Base-by-base conservation (phyloP, 1,139 yeast species). In the Kodamaea derodonti region DNA sequence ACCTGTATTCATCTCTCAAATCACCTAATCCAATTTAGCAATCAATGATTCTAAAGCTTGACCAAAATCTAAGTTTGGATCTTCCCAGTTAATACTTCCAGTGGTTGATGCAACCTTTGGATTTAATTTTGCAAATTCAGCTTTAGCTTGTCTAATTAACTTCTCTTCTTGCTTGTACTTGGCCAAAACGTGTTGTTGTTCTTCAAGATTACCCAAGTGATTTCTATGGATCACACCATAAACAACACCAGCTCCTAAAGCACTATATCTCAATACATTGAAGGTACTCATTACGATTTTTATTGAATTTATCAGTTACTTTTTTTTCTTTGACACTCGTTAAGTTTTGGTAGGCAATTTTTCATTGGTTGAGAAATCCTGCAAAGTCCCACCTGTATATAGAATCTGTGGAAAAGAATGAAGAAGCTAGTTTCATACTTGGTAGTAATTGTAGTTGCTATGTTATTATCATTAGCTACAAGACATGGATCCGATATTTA, bases 221-320 rank as follows among this genome's bases (percentile, higher is more conserved):
- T 75, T 69, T 68, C 94, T 84, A 73, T 87, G 95, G 64, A 76
- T 74, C 50, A 90, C 86, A 50, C 98, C 98, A 68, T 86, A 87
- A 42, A 78, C 74, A 45, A 90, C 70, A 65, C 98, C 98, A 51
- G 88, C 78, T 42, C 88, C 95, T 49, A 92, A 77, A 40, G 94
- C 84, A 51, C 95, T 72, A 81, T 94, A 92, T 80, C 97, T 87
- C 59, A 88, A 78, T 56, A 86, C 86, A 78, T 82, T 66, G 54
- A 72, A 58, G 72, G 62, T 53, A 43, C 67, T 60, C 64, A 60
- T 61, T 10, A n/a, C n/a, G n/a, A n/a, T n/a, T n/a, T n/a, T n/a
- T n/a, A n/a, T n/a, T n/a, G n/a, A n/a, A n/a, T n/a, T n/a, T n/a
- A n/a, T n/a, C n/a, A n/a, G n/a, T n/a, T n/a, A n/a, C n/a, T 18